Base-by-base conservation (phyloP, 768 basidiomycete genomes). In the Coprinellus aureogranulatus region DNA sequence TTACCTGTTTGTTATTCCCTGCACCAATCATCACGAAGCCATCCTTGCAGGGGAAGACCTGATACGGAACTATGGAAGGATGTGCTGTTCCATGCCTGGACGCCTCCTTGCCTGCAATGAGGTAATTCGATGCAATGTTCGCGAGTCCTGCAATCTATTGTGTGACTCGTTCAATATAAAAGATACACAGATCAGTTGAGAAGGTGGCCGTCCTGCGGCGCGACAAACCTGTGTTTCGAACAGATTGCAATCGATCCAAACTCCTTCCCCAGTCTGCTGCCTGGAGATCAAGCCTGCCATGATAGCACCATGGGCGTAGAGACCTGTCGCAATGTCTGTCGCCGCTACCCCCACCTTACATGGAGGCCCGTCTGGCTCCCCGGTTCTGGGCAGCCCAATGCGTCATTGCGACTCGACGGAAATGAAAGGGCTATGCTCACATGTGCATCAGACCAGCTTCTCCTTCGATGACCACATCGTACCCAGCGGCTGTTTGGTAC, bases 361-460 rank as follows among this genome's bases (percentile, higher is more conserved):
- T 3, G 94, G 95, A 16, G 85, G 82, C 10, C 93, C 86, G 64
- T 89, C 87, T 9, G 87, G 80, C 72, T 96, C 95, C 50, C 94
- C 94, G 16, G 94, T 98, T 62, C 90, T 92, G 61, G 25, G 51
- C 25, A 31, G 18, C 16, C n/a, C 8, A 4, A 18, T n/a, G 16
- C 27, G 26, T 30, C 27, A 45, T 42, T 25, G 22, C 12, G 4
- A 28, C 37, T 27, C 26, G 25, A 20, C 55, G 23, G 61, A 14
- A 48, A 55, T 41, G 39, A 55, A 26, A 18, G 51, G 41, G 44
- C 26, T 46, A 76, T 6, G 14, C 86, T 60, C 42, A 92, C 89
- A 94, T 94, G 70, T 94, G 92, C 93, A 94, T 94, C 51, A 96
- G 74, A 10, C 95, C 96, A 31, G 94, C 93, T 70, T 96, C 94